Conservation (phyloP, 176 grass and related monocot species). For the Canna indica region DNA sequence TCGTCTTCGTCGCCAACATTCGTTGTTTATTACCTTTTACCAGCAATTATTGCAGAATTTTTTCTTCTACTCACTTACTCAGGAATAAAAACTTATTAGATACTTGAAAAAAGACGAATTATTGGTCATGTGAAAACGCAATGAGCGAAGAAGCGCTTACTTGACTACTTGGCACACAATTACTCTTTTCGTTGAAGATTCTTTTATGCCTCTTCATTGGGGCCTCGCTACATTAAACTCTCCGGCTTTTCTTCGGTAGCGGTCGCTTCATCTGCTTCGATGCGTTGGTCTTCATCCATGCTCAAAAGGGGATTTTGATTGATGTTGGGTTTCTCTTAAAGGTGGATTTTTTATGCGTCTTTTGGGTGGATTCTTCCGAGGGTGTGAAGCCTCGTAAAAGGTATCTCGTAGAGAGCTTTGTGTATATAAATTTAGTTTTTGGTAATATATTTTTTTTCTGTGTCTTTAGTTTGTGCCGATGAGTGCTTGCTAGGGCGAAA, state of each 20-base stretch:
- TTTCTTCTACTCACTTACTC: too few species aligned
- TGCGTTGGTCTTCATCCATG: background rate
- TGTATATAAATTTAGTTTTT: too few species aligned
- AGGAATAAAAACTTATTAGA: too few species aligned
- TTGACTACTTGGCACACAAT: too few species aligned
- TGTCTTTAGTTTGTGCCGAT: background rate
- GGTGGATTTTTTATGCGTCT: background rate
- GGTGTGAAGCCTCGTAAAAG: background rate
- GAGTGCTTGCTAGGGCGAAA: background rate
- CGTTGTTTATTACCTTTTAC: too few species aligned
- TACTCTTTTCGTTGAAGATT: too few species aligned
- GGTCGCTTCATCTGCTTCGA: background rate
- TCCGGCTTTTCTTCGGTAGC: background rate
- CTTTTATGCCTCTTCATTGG: background rate
- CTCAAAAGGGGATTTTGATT: background rate
- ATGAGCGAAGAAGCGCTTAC: too few species aligned
- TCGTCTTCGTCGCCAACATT: too few species aligned
- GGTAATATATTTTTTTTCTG: background rate
- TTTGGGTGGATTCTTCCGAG: background rate
- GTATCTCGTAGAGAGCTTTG: background rate
- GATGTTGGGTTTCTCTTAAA: background rate
- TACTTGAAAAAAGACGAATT: too few species aligned
- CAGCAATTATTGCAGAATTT: too few species aligned
- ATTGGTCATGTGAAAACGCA: too few species aligned
- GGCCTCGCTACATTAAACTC: background rate